phyloP scores from a whole-genome alignment of 352 stramenopile species.

The Hyaloperonospora arabidopsidis region DNA sequence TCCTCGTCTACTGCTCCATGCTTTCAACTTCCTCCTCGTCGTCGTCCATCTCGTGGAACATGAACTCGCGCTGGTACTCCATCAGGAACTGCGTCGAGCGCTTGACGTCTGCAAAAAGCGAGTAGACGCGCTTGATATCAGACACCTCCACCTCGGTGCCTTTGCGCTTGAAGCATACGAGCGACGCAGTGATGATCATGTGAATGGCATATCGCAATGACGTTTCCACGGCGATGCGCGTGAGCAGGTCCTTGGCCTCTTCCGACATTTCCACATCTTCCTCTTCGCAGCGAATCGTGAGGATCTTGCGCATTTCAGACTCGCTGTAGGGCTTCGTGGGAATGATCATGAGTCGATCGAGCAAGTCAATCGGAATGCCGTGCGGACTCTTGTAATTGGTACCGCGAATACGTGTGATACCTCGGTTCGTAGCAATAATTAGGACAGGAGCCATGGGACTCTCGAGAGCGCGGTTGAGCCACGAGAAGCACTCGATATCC shows the following conservation, averaged over 20 bases:
- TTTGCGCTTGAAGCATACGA: constrained; percentile 92
- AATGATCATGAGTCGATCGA: constrained; percentile 99
- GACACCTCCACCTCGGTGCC: constrained; percentile 82
- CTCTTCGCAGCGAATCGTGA: constrained; percentile 95
- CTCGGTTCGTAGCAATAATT: constrained; percentile 98
- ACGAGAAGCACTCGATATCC: constrained; percentile 99
- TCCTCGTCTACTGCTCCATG: constrained; percentile 27
- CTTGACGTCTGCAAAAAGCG: constrained; percentile 97
- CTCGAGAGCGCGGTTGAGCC: constrained; percentile 97
- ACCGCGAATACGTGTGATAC: constrained; percentile 96
- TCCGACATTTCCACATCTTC: constrained; percentile 98
- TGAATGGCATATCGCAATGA: constrained; percentile 99
- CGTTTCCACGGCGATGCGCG: constrained; percentile 97
- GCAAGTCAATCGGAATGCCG: constrained; percentile 97
- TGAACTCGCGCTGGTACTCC: constrained; percentile 98
- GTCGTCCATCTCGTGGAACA: constrained; percentile 94
- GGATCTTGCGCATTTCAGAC: constrained; percentile 93
- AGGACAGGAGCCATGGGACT: constrained; percentile 96
- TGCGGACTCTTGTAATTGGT: constrained; percentile 99
- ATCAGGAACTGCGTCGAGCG: constrained; percentile 98
- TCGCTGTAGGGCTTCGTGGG: constrained; percentile 94
- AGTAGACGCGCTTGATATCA: constrained; percentile 94
- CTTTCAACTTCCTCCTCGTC: constrained; percentile 27
- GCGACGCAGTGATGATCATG: constrained; percentile 97
- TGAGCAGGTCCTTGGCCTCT: constrained; percentile 94